Conservation (phyloP, 495 filamentous ascomycete species). For the Talaromyces wortmannii region DNA sequence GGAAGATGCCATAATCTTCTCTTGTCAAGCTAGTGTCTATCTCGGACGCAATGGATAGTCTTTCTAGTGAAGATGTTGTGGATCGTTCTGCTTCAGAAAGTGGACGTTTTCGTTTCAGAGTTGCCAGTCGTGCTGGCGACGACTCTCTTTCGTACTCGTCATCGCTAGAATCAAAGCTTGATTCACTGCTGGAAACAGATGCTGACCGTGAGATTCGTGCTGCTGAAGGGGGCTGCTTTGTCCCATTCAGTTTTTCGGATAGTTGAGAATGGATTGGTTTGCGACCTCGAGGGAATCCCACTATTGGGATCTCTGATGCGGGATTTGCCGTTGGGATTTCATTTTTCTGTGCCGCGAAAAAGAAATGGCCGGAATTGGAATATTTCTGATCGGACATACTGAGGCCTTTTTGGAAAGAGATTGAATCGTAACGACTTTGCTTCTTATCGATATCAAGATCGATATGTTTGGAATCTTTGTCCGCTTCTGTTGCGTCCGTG, state of each 20-base stretch:
- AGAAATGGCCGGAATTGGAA: slow-evolving; percentile 41
- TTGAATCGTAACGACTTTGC: slow-evolving; percentile 38
- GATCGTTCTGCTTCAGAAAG: slow-evolving; percentile 27
- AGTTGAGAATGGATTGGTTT: not conserved
- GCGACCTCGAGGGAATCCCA: slow-evolving; percentile 28
- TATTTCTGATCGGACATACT: slow-evolving; percentile 45
- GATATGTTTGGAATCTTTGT: slow-evolving; percentile 5
- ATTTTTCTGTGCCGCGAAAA: slow-evolving; percentile 20
- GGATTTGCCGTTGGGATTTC: not conserved
- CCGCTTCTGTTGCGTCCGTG: not conserved
- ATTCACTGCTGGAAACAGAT: slow-evolving; percentile 23
- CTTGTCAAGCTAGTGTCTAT: slow-evolving; percentile 12
- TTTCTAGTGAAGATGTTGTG: slow-evolving; percentile 23
- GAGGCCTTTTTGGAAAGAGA: slow-evolving; percentile 38
- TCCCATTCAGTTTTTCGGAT: not conserved
- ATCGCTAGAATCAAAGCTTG: slow-evolving; percentile 26
- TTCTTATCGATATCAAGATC: slow-evolving; percentile 9
- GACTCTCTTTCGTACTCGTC: slow-evolving; percentile 14
- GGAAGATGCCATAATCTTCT: slow-evolving; percentile 28
- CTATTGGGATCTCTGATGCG: slow-evolving; percentile 28
- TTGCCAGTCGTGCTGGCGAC: slow-evolving; percentile 13
- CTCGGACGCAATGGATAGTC: slow-evolving; percentile 11
- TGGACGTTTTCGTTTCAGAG: slow-evolving; percentile 34
- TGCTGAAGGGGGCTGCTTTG: not conserved
- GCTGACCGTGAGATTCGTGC: slow-evolving; percentile 5